These are phyloP conservation scores for Nemania abortiva DNA, from an alignment of 2,329 filamentous ascomycete species.

Conservation along the genomic window DNA sequence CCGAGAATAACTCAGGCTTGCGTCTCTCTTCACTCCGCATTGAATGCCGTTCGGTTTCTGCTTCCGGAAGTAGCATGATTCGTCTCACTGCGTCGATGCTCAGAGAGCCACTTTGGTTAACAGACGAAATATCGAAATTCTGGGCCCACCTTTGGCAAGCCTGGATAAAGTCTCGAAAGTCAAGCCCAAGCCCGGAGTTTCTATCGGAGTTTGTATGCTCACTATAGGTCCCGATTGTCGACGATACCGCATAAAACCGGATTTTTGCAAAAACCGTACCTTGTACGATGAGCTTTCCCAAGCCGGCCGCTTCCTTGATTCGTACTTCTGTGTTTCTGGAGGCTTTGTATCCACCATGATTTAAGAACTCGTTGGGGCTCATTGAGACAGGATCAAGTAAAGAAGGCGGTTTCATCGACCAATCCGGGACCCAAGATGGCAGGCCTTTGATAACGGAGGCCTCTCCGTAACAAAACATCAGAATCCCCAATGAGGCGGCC, in stretches of 20 bases:
- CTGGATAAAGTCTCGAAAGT: not conserved
- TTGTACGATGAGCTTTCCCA: conserved; percentile 8
- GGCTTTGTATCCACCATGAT: not conserved
- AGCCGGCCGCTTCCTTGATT: not conserved
- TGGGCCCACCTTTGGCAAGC: conserved; percentile 16
- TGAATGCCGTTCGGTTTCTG: no score
- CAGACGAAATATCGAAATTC: not conserved
- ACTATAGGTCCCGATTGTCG: not conserved
- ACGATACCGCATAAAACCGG: not conserved
- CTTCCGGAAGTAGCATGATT: not conserved
- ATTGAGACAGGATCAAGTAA: no score
- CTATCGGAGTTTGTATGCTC: no score
- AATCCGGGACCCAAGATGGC: conserved; percentile 29
- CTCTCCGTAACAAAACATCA: not conserved
- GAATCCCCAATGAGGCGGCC: not conserved
- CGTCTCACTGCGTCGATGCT: not conserved
- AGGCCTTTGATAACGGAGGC: not conserved
- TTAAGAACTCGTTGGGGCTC: not conserved
- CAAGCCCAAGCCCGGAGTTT: not conserved
- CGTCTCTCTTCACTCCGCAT: not conserved
- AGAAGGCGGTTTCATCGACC: not conserved
- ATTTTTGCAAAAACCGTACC: conserved; percentile 14
- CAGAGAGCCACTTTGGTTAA: not conserved
- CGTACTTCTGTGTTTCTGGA: not conserved
- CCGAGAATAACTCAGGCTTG: not conserved